phyloP scores from a whole-genome alignment of 768 basidiomycete species.

The Tricholoma saponaceum region DNA sequence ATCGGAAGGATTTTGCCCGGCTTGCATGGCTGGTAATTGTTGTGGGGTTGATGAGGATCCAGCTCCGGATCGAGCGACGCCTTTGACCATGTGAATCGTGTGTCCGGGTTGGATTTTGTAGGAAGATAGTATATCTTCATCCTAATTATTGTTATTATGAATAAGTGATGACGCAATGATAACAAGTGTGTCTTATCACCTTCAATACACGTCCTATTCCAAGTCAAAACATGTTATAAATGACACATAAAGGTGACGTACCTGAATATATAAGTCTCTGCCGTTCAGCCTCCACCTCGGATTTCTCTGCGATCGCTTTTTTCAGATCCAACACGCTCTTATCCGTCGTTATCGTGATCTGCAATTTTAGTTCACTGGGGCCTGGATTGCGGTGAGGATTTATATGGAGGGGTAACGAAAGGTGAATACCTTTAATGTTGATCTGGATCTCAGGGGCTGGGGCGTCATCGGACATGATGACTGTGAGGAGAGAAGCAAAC shows the following conservation, averaged over 20 bases:
- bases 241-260: background rate
- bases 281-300: background rate
- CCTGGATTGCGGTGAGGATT: background rate
- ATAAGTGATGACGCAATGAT: background rate
- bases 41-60: constrained; percentile 46
- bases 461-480: background rate
- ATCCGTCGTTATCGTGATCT: background rate
- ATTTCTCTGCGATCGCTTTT: background rate
- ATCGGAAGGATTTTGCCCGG: constrained; percentile 86
- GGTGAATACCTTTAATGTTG: background rate
- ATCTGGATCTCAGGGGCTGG: background rate
- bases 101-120: constrained; percentile 92
- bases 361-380: background rate
- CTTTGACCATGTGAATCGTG: constrained; percentile 94
- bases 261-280: background rate
- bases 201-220: constrained; percentile 68
- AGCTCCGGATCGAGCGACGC: constrained; percentile 54
- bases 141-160: background rate
- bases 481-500: background rate
- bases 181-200: too few relatives aligned
- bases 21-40: constrained; percentile 79
- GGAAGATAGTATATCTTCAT: constrained; percentile 55
- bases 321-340: background rate
- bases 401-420: background rate
- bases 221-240: background rate